A percentile compares a stretch with the other conserved stretches of the same genome.
Evolutionary conservation across 352 stramenopile species (phyloP).

Genomic region (Globisporangium viniferum): DNA sequence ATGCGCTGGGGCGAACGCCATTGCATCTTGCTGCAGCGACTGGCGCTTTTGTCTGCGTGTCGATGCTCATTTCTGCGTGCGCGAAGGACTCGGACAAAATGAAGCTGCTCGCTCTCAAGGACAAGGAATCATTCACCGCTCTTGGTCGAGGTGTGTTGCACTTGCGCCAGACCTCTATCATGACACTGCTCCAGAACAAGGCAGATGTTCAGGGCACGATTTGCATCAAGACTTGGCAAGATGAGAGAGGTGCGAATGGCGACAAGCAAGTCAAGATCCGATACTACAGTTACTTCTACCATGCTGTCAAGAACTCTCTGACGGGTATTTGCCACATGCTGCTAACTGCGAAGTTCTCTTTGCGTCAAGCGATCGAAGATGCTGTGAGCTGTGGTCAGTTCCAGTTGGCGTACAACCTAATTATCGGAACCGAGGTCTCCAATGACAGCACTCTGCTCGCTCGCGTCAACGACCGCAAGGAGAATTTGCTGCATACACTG

Average conservation of each 20-base stretch:
- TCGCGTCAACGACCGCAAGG: slow-evolving; percentile 35
- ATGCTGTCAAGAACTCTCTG: slow-evolving; percentile 64
- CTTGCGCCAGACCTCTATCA: slow-evolving; percentile 69
- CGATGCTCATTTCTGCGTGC: slow-evolving; percentile 44
- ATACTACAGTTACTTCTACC: slow-evolving; percentile 68
- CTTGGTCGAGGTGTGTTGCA: slow-evolving; percentile 54
- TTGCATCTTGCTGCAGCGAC: slow-evolving; percentile 71
- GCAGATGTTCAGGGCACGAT: slow-evolving; percentile 53
- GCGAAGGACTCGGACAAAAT: slow-evolving; percentile 23
- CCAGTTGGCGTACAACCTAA: slow-evolving; percentile 66
- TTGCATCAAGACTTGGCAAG: slow-evolving; percentile 22
- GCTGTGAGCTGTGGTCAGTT: slow-evolving; percentile 65
- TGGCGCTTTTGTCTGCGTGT: slow-evolving; percentile 71
- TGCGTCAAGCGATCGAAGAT: slow-evolving; percentile 73
- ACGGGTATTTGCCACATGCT: slow-evolving; percentile 80
- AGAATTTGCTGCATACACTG: slow-evolving; percentile 65
- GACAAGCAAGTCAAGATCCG: slow-evolving; percentile 21
- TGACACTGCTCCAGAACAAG: slow-evolving; percentile 66
- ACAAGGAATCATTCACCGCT: slow-evolving; percentile 50
- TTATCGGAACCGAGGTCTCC: slow-evolving; percentile 50
- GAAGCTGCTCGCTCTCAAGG: slow-evolving; percentile 31
- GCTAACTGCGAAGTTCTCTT: slow-evolving; percentile 65
- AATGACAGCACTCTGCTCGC: slow-evolving; percentile 35
- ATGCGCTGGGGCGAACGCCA: slow-evolving; percentile 51
- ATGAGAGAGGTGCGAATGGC: slow-evolving; percentile 1